Percentiles rank a stretch among this genome's conserved stretches.
phyloP scores from a whole-genome alignment of 2,329 filamentous ascomycete genomes.

The Ceratocystis smalleyi region DNA sequence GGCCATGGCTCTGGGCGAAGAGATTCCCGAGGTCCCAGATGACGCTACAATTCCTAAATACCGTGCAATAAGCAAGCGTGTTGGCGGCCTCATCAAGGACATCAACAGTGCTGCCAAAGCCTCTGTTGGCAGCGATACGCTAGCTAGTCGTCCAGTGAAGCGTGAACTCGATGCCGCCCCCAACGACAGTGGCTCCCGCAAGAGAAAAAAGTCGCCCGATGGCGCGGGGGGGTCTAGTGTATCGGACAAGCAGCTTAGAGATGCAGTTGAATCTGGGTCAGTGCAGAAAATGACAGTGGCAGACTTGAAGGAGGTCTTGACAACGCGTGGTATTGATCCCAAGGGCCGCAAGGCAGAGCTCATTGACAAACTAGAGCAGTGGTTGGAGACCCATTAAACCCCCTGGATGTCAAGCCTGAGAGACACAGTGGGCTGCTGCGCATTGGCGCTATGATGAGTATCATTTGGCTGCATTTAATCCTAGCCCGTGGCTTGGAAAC shows the following conservation, averaged over 20 bases:
- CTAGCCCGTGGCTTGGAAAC: background rate
- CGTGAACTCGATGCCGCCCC: slow-evolving; percentile 20
- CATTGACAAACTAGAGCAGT: slow-evolving; percentile 40
- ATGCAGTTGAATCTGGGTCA: slow-evolving; percentile 30
- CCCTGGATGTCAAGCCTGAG: background rate
- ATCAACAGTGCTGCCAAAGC: slow-evolving; percentile 51
- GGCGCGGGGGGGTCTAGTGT: slow-evolving; percentile 25
- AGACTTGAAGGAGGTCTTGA: slow-evolving; percentile 36
- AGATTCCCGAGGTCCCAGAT: slow-evolving; percentile 55
- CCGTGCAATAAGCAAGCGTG: slow-evolving; percentile 77
- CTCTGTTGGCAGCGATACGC: slow-evolving; percentile 31
- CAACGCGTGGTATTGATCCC: slow-evolving; percentile 32
- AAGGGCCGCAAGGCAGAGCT: slow-evolving; percentile 39
- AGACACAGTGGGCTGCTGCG: background rate
- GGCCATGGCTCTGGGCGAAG: slow-evolving; percentile 78
- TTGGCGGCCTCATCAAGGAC: slow-evolving; percentile 60
- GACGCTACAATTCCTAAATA: slow-evolving; percentile 77
- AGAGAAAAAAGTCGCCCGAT: slow-evolving; percentile 28
- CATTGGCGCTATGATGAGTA: background rate
- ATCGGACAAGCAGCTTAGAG: slow-evolving; percentile 33
- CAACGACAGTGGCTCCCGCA: slow-evolving; percentile 29
- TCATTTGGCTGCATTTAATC: background rate
- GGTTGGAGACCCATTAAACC: slow-evolving; percentile 31
- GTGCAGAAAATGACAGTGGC: slow-evolving; percentile 40
- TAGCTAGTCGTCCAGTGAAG: background rate